Evolutionary conservation across 2,329 filamentous ascomycete species (phyloP).

Genomic region (Paraconiothyrium sp.): DNA sequence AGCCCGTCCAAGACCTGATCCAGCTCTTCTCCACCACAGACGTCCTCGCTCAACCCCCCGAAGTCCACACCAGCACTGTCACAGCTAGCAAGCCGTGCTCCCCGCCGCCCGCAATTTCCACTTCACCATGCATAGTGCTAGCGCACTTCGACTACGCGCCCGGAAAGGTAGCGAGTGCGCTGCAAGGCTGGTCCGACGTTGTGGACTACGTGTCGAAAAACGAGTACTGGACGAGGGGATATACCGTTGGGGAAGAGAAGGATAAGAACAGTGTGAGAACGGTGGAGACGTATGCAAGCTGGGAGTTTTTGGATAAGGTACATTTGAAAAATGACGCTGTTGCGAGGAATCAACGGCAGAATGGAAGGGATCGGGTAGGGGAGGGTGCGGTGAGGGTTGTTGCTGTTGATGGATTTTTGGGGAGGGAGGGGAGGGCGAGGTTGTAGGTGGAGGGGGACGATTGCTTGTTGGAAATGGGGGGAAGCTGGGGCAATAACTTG

Average conservation of each 20-base stretch:
- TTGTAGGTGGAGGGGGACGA: conserved; percentile 12
- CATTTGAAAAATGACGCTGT: conserved; percentile 18
- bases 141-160: conserved; percentile 23
- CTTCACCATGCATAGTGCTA: conserved; percentile 29
- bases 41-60: conserved; percentile 32
- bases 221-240: conserved; percentile 19
- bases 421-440: conserved; percentile 24
- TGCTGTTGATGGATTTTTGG: conserved; percentile 30
- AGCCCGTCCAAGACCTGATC: conserved; percentile 36
- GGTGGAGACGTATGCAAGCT: conserved; percentile 25
- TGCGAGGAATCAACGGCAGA: conserved; percentile 12
- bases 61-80: conserved; percentile 29
- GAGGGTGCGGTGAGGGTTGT: conserved; percentile 25
- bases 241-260: conserved; percentile 25
- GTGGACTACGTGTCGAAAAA: conserved; percentile 17
- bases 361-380: conserved; percentile 19
- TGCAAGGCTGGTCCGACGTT: conserved; percentile 19
- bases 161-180: conserved; percentile 11
- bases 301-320: conserved; percentile 20
- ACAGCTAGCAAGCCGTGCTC: conserved; percentile 14
- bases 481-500: no score
- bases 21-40: conserved; percentile 29
- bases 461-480: no score
- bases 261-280: conserved; percentile 24
- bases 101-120: conserved; percentile 9